Percentiles rank a stretch among this genome's conserved stretches.
These are phyloP conservation scores for Globisporangium parvum DNA, from an alignment of 352 stramenopile species.

Conservation along the genomic window DNA sequence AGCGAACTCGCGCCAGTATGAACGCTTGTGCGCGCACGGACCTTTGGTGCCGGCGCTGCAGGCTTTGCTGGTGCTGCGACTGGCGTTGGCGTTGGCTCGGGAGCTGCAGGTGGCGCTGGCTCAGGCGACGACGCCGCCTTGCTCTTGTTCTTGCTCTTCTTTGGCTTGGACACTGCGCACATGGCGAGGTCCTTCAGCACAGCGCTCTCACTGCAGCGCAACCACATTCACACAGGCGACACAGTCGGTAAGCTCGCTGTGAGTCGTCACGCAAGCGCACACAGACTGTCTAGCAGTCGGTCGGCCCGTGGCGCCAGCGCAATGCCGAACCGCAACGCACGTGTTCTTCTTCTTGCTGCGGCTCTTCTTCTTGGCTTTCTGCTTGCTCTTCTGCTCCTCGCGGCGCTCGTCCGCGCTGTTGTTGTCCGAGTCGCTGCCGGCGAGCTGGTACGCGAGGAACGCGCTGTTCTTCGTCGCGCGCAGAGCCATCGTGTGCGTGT, in stretches of 20 bases:
- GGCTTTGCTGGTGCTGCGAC: constrained; percentile 3
- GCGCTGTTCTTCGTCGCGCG: constrained; percentile 50
- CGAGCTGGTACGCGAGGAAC: constrained; percentile 58
- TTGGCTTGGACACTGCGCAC: constrained; percentile 47
- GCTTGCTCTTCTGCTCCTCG: constrained; percentile 47
- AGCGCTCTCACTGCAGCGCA: constrained; percentile 34
- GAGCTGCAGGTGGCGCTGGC: constrained; percentile 4
- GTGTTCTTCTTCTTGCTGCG: constrained; percentile 74
- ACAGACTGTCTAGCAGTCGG: no score
- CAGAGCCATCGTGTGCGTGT: constrained; percentile 10
- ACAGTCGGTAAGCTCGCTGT: neutral
- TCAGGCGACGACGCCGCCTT: constrained; percentile 12
- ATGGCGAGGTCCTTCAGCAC: constrained; percentile 73
- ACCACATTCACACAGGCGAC: neutral
- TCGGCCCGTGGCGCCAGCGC: no score
- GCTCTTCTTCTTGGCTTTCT: constrained; percentile 71
- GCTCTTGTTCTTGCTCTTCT: constrained; percentile 46
- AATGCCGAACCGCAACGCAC: constrained; percentile 14
- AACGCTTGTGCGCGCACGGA: neutral
- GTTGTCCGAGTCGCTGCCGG: constrained; percentile 35
- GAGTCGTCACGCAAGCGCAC: constrained; percentile 1
- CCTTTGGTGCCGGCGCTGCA: constrained; percentile 2
- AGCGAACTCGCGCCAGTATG: no score
- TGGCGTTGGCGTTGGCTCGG: constrained; percentile 7
- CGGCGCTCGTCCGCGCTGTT: constrained; percentile 51